Conservation (phyloP, 164 flowering plant species). For the Magnolia officinalis region DNA sequence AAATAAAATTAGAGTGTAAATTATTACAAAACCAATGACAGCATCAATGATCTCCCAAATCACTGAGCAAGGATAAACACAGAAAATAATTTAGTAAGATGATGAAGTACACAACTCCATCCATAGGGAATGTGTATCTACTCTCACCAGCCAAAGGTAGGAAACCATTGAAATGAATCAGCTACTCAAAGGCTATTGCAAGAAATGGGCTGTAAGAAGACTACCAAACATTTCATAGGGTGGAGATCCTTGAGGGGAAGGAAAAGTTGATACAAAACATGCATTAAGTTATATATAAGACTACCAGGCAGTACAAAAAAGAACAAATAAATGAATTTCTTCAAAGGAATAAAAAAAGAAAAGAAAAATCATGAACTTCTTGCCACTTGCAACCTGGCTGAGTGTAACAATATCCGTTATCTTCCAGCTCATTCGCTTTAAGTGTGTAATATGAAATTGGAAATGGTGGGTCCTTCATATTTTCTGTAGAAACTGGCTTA, state of each 20-base stretch:
- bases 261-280: conserved; percentile 71
- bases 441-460: conserved; percentile 86
- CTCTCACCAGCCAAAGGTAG: neutral
- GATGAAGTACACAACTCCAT: neutral
- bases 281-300: conserved; percentile 11
- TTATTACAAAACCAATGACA: neutral
- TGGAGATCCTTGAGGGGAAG: conserved; percentile 66
- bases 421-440: conserved; percentile 71
- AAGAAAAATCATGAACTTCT: neutral
- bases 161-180: neutral
- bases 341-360: neutral
- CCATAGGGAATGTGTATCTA: neutral
- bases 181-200: neutral
- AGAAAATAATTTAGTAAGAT: neutral
- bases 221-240: conserved; percentile 62
- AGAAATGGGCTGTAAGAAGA: neutral
- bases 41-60: neutral
- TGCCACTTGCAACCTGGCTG: conserved; percentile 42
- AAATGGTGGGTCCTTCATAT: conserved; percentile 56
- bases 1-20: neutral
- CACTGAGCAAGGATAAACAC: neutral
- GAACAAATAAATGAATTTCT: neutral
- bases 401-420: conserved; percentile 62
- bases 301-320: conserved; percentile 1
- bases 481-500: conserved; percentile 15